Conservation (phyloP, 805 yeast species). For the Nakazawaea anatomiae region DNA sequence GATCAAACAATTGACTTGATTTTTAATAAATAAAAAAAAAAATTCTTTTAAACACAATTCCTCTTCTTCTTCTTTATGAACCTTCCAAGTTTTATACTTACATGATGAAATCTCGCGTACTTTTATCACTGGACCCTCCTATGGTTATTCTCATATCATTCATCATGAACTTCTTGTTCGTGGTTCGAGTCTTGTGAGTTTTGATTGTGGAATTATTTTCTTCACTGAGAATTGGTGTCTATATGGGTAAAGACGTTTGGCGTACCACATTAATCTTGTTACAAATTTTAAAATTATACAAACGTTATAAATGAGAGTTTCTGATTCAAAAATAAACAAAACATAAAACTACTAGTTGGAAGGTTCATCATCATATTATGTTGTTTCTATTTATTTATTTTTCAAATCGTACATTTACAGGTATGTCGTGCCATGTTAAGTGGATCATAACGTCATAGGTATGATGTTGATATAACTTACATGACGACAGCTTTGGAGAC, state of each 20-base stretch:
- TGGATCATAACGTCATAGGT: neutral
- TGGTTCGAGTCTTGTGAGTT: neutral
- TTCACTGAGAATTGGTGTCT: constrained; percentile 7
- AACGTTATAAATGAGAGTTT: constrained; percentile 10
- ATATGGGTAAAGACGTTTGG: constrained; percentile 13
- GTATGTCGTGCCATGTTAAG: neutral
- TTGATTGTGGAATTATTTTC: neutral
- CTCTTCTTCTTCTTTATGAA: constrained; percentile 31
- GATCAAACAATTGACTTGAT: neutral
- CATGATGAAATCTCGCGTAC: constrained; percentile 60
- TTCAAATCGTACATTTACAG: neutral
- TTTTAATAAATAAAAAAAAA: too few relatives aligned
- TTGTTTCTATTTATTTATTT: neutral
- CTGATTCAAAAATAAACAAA: constrained; percentile 3
- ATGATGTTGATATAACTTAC: neutral
- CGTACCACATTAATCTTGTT: constrained; percentile 11
- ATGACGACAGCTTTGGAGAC: too few relatives aligned
- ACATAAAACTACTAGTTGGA: too few relatives aligned
- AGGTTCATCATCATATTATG: neutral
- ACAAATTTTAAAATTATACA: constrained; percentile 6
- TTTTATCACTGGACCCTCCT: constrained; percentile 11
- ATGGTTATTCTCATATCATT: neutral
- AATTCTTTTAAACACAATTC: too few relatives aligned
- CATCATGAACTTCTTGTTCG: neutral
- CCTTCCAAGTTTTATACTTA: constrained; percentile 62